Evolutionary conservation across 495 filamentous ascomycete genomes (phyloP).

Genomic region (Tuber indicum): DNA sequence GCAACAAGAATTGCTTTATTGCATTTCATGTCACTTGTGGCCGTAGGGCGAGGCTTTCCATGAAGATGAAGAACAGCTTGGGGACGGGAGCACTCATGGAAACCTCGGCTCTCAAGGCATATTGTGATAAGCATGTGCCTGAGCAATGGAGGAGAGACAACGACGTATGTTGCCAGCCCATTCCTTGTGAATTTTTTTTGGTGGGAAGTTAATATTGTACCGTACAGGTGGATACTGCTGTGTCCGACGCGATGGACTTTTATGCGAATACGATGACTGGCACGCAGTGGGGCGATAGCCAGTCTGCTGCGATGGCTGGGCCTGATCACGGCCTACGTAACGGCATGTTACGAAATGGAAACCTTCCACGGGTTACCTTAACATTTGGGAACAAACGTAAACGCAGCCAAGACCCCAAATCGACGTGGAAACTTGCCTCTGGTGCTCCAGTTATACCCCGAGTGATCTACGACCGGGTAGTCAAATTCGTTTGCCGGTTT

Average conservation of each 20-base stretch:
- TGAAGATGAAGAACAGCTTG: constrained; percentile 93
- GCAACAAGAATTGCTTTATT: constrained; percentile 91
- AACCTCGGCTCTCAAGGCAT: constrained; percentile 82
- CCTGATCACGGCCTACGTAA: constrained; percentile 21
- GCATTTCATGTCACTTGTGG: constrained; percentile 99
- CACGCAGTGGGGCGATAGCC: constrained; percentile 82
- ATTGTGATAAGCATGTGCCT: constrained; percentile 93
- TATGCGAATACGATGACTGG: constrained; percentile 82
- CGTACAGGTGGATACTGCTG: constrained; percentile 51
- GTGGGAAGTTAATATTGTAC: constrained; percentile 2
- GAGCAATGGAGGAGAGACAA: constrained; percentile 82
- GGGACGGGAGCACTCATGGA: constrained; percentile 74
- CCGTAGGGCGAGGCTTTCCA: constrained; percentile 73
- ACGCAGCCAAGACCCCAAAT: constrained; percentile 56
- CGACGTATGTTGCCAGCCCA: constrained; percentile 50
- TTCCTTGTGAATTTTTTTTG: neutral
- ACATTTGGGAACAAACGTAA: constrained; percentile 72
- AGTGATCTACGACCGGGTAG: constrained; percentile 71
- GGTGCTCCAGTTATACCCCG: constrained; percentile 91
- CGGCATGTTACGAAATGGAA: constrained; percentile 37
- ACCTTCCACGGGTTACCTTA: constrained; percentile 50
- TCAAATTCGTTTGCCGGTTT: constrained; percentile 72
- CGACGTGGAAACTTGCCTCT: constrained; percentile 87
- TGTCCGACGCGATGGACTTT: constrained; percentile 65
- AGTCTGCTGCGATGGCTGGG: constrained; percentile 69